Base-by-base conservation (phyloP, 1,139 yeast genomes). In the Sugiyamaella sp. region DNA sequence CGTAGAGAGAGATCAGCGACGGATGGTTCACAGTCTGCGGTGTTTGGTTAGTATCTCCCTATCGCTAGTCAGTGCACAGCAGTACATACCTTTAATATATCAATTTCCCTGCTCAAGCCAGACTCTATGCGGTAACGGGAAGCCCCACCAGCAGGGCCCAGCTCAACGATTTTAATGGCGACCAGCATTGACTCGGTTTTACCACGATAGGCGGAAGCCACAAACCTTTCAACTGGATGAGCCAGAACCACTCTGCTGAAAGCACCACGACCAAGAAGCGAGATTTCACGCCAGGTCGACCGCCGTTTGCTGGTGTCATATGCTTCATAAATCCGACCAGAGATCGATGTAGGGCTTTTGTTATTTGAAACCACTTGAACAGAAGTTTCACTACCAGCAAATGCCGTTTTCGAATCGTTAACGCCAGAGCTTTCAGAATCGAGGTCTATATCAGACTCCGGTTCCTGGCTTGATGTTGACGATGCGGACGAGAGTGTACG, bases 31-130 rank as follows among this genome's bases (percentile, higher is more conserved):
- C 56, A 40, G 59, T 57, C 52, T 66, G 55, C 19, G 21, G 17
- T 12, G 16, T 79, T 63, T 45, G 69, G 65, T 22, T 22, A 38
- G 42, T 17, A 17, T 19, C 24, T 3, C 12, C 3, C 17, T 12
- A 20, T 4, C 16, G n/a, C 22, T 12, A 25, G 2, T 29, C 3
- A 10, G 5, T 12, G 10, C 4, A 14, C 9, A 12, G 4, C 12
- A 17, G 35, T 37, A 22, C 51, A 27, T 29, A 47, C 51, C 39
- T 48, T 48, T 70, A 93, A 74, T 10, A 90, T 81, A 43, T 81
- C 84, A 39, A 91, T 69, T 66, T 93, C 99, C 58, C 98, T 78
- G 33, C 78, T 75, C 46, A 91, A 74, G 16, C 91, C 87, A 55
- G 83, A 81, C 63, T 86, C 89, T 57, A 89, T 71, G 43, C 86